Conservation (phyloP, 768 basidiomycete species). For the Pleurotus pulmonarius region DNA sequence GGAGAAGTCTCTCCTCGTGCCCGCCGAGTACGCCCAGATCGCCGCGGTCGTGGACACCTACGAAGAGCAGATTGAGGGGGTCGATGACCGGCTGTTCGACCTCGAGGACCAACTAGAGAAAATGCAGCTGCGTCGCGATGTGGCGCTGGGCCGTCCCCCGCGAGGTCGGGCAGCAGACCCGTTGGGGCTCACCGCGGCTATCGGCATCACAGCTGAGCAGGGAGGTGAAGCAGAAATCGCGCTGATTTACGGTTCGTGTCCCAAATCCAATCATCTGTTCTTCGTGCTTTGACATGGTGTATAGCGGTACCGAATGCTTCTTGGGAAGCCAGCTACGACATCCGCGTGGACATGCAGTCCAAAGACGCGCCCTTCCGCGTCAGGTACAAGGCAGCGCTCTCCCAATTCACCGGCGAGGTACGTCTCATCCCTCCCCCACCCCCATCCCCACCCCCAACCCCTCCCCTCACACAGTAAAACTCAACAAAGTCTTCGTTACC, state of each 20-base stretch:
- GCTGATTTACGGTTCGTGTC: slow-evolving; percentile 31
- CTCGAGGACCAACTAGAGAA: background rate
- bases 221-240: slow-evolving; percentile 34
- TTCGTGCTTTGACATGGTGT: background rate
- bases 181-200: slow-evolving; percentile 16
- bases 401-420: slow-evolving; percentile 40
- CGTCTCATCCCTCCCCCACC: too few relatives aligned
- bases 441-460: too few relatives aligned
- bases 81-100: slow-evolving; percentile 8
- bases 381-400: slow-evolving; percentile 37
- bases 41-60: slow-evolving; percentile 26
- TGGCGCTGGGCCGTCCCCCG: too few relatives aligned
- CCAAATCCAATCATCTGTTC: background rate
- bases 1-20: slow-evolving; percentile 28
- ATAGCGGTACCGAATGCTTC: slow-evolving; percentile 31
- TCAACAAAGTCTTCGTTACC: too few relatives aligned
- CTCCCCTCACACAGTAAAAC: too few relatives aligned
- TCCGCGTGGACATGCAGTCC: slow-evolving; percentile 36
- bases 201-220: slow-evolving; percentile 31
- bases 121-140: too few relatives aligned
- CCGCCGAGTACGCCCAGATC: slow-evolving; percentile 23
- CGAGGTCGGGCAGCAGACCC: too few relatives aligned
- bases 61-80: slow-evolving; percentile 24
- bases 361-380: slow-evolving; percentile 33
- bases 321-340: slow-evolving; percentile 38